Conservation (phyloP, 768 basidiomycete genomes). For the Serendipita sp. region DNA sequence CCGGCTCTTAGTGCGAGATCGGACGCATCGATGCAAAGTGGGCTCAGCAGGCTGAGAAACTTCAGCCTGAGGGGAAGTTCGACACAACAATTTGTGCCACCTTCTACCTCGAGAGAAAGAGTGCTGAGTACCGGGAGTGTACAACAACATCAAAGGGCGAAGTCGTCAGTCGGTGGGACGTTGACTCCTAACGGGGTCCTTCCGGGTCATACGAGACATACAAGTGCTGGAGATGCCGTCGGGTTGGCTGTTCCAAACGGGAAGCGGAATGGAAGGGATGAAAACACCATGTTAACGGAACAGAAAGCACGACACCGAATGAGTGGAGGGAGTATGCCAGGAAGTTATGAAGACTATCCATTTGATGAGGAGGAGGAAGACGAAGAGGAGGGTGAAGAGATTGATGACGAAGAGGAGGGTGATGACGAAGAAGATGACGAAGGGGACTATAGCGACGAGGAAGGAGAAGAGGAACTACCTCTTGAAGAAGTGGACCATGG, state of each 20-base stretch:
- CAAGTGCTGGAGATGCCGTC: conserved; percentile 31
- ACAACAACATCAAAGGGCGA: conserved; percentile 36
- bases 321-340: conserved; percentile 11
- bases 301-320: background rate
- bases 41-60: conserved; percentile 58
- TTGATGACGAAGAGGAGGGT: conserved; percentile 18
- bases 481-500: conserved; percentile 40
- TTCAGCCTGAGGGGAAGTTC: conserved; percentile 47
- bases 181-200: background rate
- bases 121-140: conserved; percentile 13
- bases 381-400: conserved; percentile 23
- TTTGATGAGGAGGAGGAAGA: conserved; percentile 26
- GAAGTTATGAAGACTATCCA: conserved; percentile 1
- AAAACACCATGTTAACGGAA: conserved; percentile 11
- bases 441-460: conserved; percentile 20
- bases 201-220: background rate
- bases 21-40: conserved; percentile 59
- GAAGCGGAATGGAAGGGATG: conserved; percentile 28
- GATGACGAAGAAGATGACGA: conserved; percentile 19
- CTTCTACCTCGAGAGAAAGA: conserved; percentile 3
- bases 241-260: conserved; percentile 32
- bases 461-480: conserved; percentile 16
- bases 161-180: conserved; percentile 50
- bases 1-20: conserved; percentile 90
- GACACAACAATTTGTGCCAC: background rate